Evolutionary conservation across 768 basidiomycete genomes (phyloP), one percentile per base, ranked within the genome.

Genomic region (Phanerodontia chrysosporium): DNA sequence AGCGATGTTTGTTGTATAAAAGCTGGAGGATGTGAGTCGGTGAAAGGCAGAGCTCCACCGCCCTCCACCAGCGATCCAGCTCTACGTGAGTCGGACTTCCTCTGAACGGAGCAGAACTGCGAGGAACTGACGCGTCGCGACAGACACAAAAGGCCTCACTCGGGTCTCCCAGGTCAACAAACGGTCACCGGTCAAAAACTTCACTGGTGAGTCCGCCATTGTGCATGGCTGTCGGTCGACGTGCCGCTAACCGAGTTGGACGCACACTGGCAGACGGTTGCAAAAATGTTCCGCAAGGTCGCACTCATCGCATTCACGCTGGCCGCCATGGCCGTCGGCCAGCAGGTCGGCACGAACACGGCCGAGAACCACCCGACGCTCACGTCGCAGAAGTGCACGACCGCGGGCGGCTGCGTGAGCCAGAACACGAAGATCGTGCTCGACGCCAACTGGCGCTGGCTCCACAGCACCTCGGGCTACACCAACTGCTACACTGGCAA

Each of bases 381-480:
- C 36, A 63, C 75, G 35, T 77, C 71, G 69, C 72, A 77, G 63
- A 72, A 76, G 58, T 83, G 81, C 68, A 78, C 81, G 13, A 78
- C 80, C 21, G 67, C 72, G 42, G 48, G 64, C 28, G 78, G 76
- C 35, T 80, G 80, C 68, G 71, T 70, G 3, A 73, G 69, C 27
- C 39, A 49, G 18, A 25, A 16, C 57, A 48, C 45, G 24, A 55
- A 44, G 32, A 71, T 83, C 63, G 75, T 77, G 51, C 72, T 83
- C 66, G 80, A 82, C 67, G 56, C 75, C 57, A 80, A 80, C 71
- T 81, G 78, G 78, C 78, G 80, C 51, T 80, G 78, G 78, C 59
- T 74, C 51, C 62, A 65, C 49, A 59, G 55, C 45, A 67, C 44
- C 45, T 36, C 46, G 55, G 74, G 65, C 16, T 68, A 61, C 57